Percentiles rank a stretch among this genome's conserved stretches.
phyloP scores from a whole-genome alignment of 768 basidiomycete genomes.

The Roridomyces roridus region DNA sequence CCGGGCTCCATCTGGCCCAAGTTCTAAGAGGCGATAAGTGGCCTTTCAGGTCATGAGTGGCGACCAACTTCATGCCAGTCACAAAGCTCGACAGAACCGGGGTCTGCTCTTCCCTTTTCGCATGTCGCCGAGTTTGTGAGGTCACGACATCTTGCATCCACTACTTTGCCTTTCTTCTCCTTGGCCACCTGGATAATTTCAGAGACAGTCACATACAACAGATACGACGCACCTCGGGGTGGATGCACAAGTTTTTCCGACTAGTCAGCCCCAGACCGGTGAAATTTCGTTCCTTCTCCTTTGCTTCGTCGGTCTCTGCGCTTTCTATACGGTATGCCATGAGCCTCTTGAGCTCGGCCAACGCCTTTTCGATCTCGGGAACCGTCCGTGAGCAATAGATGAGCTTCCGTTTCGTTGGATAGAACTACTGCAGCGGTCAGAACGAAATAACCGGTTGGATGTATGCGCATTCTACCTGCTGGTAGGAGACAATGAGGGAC shows the following conservation, averaged over 20 bases:
- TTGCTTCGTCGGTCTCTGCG: slow-evolving; percentile 77
- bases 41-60: background rate
- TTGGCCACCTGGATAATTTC: slow-evolving; percentile 75
- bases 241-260: slow-evolving; percentile 94
- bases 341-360: slow-evolving; percentile 92
- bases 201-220: background rate
- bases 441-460: background rate
- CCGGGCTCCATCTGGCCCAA: slow-evolving; percentile 84
- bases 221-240: slow-evolving; percentile 77
- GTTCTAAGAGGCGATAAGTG: slow-evolving; percentile 55
- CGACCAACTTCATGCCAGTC: slow-evolving; percentile 90
- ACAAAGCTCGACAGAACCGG: slow-evolving; percentile 91
- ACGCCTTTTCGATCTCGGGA: slow-evolving; percentile 98
- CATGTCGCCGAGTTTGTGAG: slow-evolving; percentile 85
- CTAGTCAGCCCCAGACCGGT: slow-evolving; percentile 93
- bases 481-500: slow-evolving; percentile 96
- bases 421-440: slow-evolving; percentile 63
- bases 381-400: slow-evolving; percentile 99
- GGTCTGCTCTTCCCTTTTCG: slow-evolving; percentile 84
- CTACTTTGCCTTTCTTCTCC: slow-evolving; percentile 98
- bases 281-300: slow-evolving; percentile 80
- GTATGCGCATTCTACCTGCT: slow-evolving; percentile 65
- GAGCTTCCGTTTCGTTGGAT: slow-evolving; percentile 90
- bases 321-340: slow-evolving; percentile 84
- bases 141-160: slow-evolving; percentile 96